Percentiles rank a stretch among this genome's conserved stretches.
Conservation (phyloP, 306 rosid genomes). For the Echinosophora koreensis region DNA sequence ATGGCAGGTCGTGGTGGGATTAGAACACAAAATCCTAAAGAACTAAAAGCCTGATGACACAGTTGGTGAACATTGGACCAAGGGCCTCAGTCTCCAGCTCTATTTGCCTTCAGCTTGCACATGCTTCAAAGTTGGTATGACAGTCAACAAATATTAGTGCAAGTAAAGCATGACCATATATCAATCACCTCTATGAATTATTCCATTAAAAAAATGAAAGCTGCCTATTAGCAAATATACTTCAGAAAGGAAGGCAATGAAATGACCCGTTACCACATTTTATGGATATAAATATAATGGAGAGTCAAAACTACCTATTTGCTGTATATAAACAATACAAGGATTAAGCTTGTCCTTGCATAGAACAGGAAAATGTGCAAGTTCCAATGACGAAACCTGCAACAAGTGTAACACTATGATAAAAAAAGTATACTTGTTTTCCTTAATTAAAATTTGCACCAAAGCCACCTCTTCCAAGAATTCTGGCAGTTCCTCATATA, state of each 20-base stretch:
- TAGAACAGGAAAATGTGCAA: constrained; percentile 68
- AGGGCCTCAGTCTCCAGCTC: constrained; percentile 8
- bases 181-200: not conserved
- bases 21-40: constrained; percentile 10
- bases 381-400: constrained; percentile 85
- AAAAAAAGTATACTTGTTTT: not conserved
- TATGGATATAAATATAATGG: constrained; percentile 23
- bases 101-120: constrained; percentile 6
- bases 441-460: constrained; percentile 44
- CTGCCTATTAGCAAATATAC: not conserved
- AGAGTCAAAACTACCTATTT: constrained; percentile 74
- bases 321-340: constrained; percentile 84
- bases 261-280: constrained; percentile 23
- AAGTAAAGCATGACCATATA: constrained; percentile 19
- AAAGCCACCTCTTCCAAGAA: constrained; percentile 81
- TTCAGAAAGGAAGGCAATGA: constrained; percentile 35
- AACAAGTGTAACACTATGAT: constrained; percentile 44
- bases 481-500: constrained; percentile 93
- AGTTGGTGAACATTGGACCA: not conserved
- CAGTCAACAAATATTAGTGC: constrained; percentile 23
- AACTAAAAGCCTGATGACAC: constrained; percentile 4
- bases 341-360: constrained; percentile 68
- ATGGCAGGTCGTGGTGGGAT: not conserved
- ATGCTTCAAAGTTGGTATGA: constrained; percentile 1
- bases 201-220: constrained; percentile 15